phyloP scores from a whole-genome alignment of 257 asterid species.

The Fraxinus quadrangulata region DNA sequence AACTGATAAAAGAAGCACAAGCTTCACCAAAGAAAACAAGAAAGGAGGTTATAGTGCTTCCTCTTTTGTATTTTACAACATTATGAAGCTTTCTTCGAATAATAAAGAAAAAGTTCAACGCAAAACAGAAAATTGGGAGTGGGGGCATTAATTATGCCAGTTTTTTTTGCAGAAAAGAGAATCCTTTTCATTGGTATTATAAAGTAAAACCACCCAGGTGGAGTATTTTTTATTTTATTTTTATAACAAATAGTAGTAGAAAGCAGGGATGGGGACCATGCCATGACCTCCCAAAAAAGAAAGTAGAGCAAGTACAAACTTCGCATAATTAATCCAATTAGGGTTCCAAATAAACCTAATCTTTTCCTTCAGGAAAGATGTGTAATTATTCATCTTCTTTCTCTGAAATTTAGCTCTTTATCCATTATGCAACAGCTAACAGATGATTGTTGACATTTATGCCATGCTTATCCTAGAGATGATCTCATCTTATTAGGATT shows the following conservation, averaged over 20 bases:
- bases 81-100: background rate
- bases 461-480: background rate
- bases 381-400: background rate
- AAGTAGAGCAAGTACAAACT: too few species aligned
- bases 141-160: too few species aligned
- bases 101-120: background rate
- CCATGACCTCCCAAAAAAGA: too few species aligned
- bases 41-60: background rate
- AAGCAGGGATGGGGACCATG: too few species aligned
- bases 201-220: too few species aligned
- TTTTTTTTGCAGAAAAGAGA: too few species aligned
- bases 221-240: too few species aligned
- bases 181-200: too few species aligned
- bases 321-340: too few species aligned
- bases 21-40: background rate
- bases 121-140: background rate
- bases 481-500: background rate
- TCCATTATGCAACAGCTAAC: background rate
- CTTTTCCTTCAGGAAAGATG: slow-evolving; percentile 6
- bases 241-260: too few species aligned
- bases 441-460: background rate
- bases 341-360: too few species aligned
- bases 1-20: background rate
- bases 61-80: background rate
- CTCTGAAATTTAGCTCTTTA: slow-evolving; percentile 11